Conservation (phyloP, 2,329 filamentous ascomycete species). For the Epichloe scottii region DNA sequence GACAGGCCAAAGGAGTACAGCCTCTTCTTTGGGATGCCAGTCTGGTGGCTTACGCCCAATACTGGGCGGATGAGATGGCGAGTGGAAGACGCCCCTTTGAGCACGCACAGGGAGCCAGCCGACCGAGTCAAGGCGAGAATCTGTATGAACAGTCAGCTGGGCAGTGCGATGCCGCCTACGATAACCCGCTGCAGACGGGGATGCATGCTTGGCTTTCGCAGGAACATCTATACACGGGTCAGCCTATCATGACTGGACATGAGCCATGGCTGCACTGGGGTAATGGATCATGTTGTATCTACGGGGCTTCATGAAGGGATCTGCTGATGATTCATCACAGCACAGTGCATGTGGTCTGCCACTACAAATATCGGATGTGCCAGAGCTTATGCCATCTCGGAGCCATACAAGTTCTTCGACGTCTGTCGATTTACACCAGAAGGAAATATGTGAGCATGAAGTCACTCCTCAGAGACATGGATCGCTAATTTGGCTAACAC, state of each 20-base stretch:
- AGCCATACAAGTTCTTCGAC: constrained; percentile 20
- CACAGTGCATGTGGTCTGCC: constrained; percentile 24
- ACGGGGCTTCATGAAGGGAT: not conserved
- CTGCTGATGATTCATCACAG: constrained; percentile 9
- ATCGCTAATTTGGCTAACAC: not conserved
- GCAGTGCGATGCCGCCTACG: constrained; percentile 17
- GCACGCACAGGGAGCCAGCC: constrained; percentile 18
- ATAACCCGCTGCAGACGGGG: constrained; percentile 18
- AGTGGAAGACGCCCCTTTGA: constrained; percentile 17
- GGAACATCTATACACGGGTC: constrained; percentile 16
- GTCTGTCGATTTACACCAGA: constrained; percentile 24
- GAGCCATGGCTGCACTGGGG: constrained; percentile 26
- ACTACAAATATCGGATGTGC: constrained; percentile 23
- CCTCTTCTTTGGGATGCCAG: constrained; percentile 18
- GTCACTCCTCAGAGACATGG: too few species aligned
- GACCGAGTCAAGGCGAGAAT: constrained; percentile 23
- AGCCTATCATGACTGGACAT: constrained; percentile 19
- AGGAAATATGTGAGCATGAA: constrained; percentile 22
- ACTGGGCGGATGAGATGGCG: constrained; percentile 23
- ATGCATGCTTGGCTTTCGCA: constrained; percentile 20
- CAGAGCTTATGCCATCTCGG: constrained; percentile 17
- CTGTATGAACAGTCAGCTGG: constrained; percentile 19
- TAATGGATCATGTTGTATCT: constrained; percentile 9
- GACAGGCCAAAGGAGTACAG: constrained; percentile 15
- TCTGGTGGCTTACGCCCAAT: constrained; percentile 20